Conservation (phyloP, 495 filamentous ascomycete species). For the Tuber borchii region DNA sequence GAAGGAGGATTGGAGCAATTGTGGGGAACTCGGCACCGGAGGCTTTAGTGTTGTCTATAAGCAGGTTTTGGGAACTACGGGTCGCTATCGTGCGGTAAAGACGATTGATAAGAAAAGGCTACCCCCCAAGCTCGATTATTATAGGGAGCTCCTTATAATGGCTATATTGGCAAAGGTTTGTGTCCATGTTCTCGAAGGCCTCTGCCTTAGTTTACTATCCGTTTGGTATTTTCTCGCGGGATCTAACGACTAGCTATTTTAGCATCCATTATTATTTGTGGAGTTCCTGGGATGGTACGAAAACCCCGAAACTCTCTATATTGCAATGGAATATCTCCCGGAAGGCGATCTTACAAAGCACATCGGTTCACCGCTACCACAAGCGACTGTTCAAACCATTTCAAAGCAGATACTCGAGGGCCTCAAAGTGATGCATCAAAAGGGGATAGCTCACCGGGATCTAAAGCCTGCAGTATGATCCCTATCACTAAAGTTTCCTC, state of each 20-base stretch:
- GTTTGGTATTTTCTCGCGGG: neutral
- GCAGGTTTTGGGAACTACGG: no score
- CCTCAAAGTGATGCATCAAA: constrained; percentile 15
- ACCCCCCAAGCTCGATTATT: neutral
- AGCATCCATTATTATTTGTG: constrained; percentile 13
- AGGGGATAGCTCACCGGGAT: constrained; percentile 18
- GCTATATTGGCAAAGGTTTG: neutral
- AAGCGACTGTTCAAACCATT: constrained; percentile 1
- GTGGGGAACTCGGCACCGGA: no score
- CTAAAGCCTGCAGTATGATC: constrained; percentile 10
- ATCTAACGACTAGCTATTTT: neutral
- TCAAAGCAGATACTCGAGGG: constrained; percentile 17
- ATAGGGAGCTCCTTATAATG: neutral
- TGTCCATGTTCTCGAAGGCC: no score
- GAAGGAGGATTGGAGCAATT: no score
- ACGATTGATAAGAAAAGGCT: neutral
- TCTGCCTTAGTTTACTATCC: neutral
- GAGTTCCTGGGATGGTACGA: constrained; percentile 8
- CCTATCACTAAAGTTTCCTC: constrained; percentile 46
- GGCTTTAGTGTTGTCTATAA: no score
- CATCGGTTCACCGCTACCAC: neutral
- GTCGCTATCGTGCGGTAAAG: neutral
- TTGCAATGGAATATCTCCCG: constrained; percentile 20
- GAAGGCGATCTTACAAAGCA: constrained; percentile 4
- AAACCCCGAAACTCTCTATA: neutral